Conservation (phyloP, 1,284 basidiomycete species). For the Papiliotrema terrestris region DNA sequence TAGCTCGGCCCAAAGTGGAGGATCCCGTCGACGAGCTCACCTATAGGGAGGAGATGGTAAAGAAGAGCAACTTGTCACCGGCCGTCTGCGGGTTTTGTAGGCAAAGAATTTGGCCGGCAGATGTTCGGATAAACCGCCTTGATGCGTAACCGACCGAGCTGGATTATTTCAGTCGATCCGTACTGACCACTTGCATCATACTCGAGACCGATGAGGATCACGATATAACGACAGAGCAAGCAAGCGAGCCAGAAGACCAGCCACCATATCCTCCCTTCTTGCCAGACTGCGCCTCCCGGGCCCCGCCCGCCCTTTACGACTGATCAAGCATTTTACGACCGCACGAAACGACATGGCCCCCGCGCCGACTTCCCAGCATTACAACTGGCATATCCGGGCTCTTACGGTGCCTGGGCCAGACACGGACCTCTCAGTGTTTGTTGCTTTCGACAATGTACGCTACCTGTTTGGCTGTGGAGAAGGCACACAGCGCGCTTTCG, state of each 20-base stretch:
- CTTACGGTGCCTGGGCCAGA: constrained; percentile 59
- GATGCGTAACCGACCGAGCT: too few species aligned
- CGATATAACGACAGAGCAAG: not conserved
- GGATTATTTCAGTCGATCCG: too few species aligned
- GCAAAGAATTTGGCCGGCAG: not conserved
- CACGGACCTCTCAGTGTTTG: constrained; percentile 69
- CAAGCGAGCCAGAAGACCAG: not conserved
- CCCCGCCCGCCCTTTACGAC: constrained; percentile 35
- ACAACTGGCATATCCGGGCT: constrained; percentile 45
- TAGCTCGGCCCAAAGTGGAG: not conserved
- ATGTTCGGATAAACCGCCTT: too few species aligned
- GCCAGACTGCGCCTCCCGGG: not conserved
- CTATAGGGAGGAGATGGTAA: constrained; percentile 2
- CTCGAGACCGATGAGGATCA: not conserved
- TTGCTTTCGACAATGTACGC: constrained; percentile 71
- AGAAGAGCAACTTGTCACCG: not conserved
- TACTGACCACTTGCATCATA: too few species aligned
- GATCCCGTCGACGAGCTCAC: not conserved
- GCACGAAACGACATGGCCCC: too few species aligned
- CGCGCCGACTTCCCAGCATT: constrained; percentile 8
- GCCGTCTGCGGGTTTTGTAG: too few species aligned
- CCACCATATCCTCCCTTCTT: not conserved
- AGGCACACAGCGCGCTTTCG: constrained; percentile 67
- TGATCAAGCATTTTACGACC: not conserved
- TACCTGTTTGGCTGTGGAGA: constrained; percentile 86